A percentile compares a stretch with the other conserved stretches of the same genome.
These are phyloP conservation scores for Geotrichum ghanense DNA, from an alignment of 805 yeast species.

Conservation along the genomic window DNA sequence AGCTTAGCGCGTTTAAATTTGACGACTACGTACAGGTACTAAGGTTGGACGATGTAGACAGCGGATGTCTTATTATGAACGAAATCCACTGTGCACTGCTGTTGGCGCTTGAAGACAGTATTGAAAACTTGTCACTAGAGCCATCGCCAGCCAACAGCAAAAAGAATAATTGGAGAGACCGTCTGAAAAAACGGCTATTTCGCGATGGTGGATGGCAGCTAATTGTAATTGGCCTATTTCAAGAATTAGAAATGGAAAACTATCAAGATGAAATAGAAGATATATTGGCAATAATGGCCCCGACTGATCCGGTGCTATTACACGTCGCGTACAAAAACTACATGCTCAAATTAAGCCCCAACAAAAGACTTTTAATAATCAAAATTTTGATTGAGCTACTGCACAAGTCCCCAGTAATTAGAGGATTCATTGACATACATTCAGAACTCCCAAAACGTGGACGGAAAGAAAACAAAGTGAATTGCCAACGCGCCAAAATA, in stretches of 20 bases:
- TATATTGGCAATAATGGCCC: conserved; percentile 46
- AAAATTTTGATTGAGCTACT: conserved; percentile 54
- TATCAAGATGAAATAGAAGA: conserved; percentile 43
- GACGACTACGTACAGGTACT: conserved; percentile 62
- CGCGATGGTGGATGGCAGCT: conserved; percentile 82
- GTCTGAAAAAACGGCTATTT: conserved; percentile 62
- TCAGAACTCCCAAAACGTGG: conserved; percentile 16
- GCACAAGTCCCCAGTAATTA: conserved; percentile 44
- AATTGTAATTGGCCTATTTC: conserved; percentile 60
- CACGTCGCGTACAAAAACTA: conserved; percentile 42
- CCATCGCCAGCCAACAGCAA: conserved; percentile 14
- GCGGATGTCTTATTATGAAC: conserved; percentile 42
- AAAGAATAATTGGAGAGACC: conserved; percentile 54
- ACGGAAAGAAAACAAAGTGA: conserved; percentile 35
- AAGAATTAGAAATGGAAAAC: conserved; percentile 32
- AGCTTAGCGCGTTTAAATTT: conserved; percentile 64
- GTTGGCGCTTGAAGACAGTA: conserved; percentile 30
- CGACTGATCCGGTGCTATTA: conserved; percentile 38
- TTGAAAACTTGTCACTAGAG: conserved; percentile 22
- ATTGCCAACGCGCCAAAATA: conserved; percentile 62
- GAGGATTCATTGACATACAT: conserved; percentile 48
- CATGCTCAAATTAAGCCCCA: conserved; percentile 37
- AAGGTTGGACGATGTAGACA: conserved; percentile 34
- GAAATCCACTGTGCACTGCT: conserved; percentile 61
- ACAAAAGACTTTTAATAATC: conserved; percentile 45